Evolutionary conservation across 441 rosid species (phyloP).

Genomic region (Gossypium schwendimanii): DNA sequence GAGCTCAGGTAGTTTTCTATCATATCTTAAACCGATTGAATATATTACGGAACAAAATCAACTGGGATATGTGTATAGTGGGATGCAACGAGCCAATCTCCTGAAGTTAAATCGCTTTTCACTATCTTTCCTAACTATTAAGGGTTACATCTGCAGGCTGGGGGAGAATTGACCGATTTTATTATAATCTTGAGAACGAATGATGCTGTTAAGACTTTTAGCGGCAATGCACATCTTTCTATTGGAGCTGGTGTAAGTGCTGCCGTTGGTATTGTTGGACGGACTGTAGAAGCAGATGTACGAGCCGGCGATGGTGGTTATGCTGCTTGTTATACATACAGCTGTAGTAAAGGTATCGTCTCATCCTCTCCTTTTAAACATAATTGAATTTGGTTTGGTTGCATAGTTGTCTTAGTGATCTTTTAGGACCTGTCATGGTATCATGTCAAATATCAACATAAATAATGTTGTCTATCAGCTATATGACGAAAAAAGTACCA

Average conservation of each 20-base stretch:
- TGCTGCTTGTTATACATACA: slow-evolving; percentile 92
- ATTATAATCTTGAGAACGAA: slow-evolving; percentile 71
- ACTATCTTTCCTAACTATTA: neutral
- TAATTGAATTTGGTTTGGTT: neutral
- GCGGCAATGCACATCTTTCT: slow-evolving; percentile 72
- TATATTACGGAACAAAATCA: neutral
- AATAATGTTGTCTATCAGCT: neutral
- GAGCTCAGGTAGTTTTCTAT: slow-evolving; percentile 65
- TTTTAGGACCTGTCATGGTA: neutral
- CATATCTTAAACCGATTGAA: neutral
- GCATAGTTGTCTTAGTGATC: neutral
- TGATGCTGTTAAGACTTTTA: slow-evolving; percentile 79
- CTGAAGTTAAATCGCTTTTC: neutral
- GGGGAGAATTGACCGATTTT: slow-evolving; percentile 91
- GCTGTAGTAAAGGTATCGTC: slow-evolving; percentile 84
- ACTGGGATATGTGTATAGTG: neutral
- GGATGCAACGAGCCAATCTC: neutral
- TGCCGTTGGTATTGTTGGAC: slow-evolving; percentile 70
- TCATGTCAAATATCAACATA: neutral
- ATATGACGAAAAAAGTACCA: neutral
- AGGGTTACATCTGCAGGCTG: slow-evolving; percentile 48
- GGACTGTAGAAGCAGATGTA: slow-evolving; percentile 79
- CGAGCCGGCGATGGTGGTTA: slow-evolving; percentile 94
- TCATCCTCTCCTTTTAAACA: neutral
- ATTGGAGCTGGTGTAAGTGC: slow-evolving; percentile 90